Base-by-base conservation (phyloP, 768 basidiomycete genomes). In the Lactarius pseudohatsudake region DNA sequence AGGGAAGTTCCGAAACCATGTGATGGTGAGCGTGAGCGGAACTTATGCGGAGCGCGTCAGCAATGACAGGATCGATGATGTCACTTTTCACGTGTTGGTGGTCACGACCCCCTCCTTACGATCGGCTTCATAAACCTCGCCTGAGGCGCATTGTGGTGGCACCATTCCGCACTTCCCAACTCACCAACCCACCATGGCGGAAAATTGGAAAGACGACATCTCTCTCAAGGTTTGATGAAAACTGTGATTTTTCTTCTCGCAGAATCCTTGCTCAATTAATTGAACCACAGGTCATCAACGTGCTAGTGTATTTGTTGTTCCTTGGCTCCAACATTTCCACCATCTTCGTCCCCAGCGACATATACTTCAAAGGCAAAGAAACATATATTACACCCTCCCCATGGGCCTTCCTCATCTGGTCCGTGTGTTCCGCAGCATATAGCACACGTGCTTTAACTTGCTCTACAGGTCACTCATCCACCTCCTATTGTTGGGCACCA, bases 311-410 rank as follows among this genome's bases (percentile, higher is more conserved):
- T 75, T 83, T 93, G 74, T 75, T 90, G 66, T 94, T 96, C 78
- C 81, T 96, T n/a, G 94, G 92, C 38, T 90, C 89, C 45, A 96
- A 96, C 77, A 82, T 95, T 64, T 96, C 93, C 82, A 89, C 88
- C 61, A 84, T 94, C 67, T 87, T 92, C 7, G 84, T 86, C 2
- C 92, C 92, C 0, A 82, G 84, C 50, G 86, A 84, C 69, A 82
- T 86, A 59, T 92, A 93, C 78, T 86, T 82, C 74, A 76, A 80
- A 69, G 87, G 86, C 55, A 93, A 93, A 75, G 88, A 91, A 71
- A 97, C 96, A 0, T 98, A 95, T 77, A 80, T 98, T 65, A 97
- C 95, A 1, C 96, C 96, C n/a, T 92, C 93, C 30, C 86, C 89
- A 32, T 97, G 91, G 86, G 90, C 92, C 1, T 96, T 94, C 81